phyloP scores from a whole-genome alignment of 225 moss, liverwort and hornwort species.

The Rhytidiadelphus loreus region DNA sequence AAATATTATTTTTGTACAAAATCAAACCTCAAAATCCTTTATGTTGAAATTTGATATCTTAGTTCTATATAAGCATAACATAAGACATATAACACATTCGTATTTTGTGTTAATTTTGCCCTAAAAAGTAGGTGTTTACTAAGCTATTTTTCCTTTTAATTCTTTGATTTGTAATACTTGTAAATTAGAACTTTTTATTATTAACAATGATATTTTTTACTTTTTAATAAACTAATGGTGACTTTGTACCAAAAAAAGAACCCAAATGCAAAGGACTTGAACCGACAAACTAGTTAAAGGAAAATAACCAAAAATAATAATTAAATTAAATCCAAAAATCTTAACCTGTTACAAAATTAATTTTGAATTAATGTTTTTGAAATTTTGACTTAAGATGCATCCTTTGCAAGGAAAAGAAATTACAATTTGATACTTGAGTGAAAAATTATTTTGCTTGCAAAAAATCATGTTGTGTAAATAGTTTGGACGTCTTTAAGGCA shows the following conservation, averaged over 20 bases:
- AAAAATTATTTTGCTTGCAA: rapidly evolving
- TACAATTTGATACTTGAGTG: rapidly evolving
- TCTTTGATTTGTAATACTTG: background rate
- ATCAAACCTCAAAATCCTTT: background rate
- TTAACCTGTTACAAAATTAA: background rate
- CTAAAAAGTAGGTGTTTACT: background rate
- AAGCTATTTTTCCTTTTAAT: background rate
- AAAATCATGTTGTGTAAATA: background rate
- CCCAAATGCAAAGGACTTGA: background rate
- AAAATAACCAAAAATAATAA: background rate
- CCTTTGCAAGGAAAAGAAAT: background rate
- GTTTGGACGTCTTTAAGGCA: background rate
- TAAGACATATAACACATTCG: background rate
- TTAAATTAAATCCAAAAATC: background rate
- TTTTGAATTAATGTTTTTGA: background rate
- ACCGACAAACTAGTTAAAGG: background rate
- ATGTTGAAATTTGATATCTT: background rate
- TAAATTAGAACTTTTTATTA: background rate
- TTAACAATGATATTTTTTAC: background rate
- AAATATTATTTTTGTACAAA: background rate
- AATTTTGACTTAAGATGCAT: background rate
- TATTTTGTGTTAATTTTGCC: background rate
- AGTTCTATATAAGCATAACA: background rate
- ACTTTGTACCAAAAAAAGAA: background rate
- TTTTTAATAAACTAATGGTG: background rate